A percentile compares a stretch with the other conserved stretches of the same genome.
Conservation (phyloP, 2,329 filamentous ascomycete species). For the Fusarium sp. region DNA sequence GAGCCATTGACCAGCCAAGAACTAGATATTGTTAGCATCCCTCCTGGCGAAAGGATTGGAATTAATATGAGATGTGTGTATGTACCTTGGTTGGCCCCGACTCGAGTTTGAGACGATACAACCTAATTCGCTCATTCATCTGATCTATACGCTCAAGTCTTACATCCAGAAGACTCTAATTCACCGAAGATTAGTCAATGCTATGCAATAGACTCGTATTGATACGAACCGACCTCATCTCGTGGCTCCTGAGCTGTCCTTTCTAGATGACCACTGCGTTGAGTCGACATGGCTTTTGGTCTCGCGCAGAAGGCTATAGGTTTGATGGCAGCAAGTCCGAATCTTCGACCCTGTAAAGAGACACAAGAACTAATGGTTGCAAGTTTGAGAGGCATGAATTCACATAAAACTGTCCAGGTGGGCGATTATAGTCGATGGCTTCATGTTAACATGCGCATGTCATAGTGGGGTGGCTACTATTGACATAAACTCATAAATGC, state of each 20-base stretch:
- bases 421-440: not conserved
- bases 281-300: constrained; percentile 26
- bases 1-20: constrained; percentile 87
- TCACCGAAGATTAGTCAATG: not conserved
- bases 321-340: not conserved
- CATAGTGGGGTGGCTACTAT: constrained; percentile 21
- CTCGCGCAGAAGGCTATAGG: not conserved
- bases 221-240: constrained; percentile 57
- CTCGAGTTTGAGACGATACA: constrained; percentile 72
- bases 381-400: constrained; percentile 8
- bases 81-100: constrained; percentile 59
- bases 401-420: not conserved
- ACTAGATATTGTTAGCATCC: constrained; percentile 55
- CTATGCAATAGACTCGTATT: no score
- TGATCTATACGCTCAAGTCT: constrained; percentile 68
- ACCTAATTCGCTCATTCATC: constrained; percentile 73
- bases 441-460: not conserved
- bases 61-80: not conserved
- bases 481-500: not conserved
- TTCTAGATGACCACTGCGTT: constrained; percentile 36
- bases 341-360: not conserved
- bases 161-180: constrained; percentile 67
- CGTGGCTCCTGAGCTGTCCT: constrained; percentile 74
- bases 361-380: not conserved
- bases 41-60: not conserved